These are phyloP conservation scores for Ochetophila trinervis DNA, from an alignment of 306 rosid species.

Conservation along the genomic window DNA sequence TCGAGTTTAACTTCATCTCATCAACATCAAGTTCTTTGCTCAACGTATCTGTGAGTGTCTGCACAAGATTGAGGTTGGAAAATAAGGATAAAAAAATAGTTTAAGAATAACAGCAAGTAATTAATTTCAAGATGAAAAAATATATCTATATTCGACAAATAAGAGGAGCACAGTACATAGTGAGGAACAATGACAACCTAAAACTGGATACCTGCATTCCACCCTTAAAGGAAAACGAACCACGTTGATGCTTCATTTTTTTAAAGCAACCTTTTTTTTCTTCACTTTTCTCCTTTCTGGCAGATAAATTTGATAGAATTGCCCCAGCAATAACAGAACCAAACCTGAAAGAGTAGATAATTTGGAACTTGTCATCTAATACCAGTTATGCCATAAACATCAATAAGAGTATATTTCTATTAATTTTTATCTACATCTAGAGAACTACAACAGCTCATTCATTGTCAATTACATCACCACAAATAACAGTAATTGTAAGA, in stretches of 20 bases:
- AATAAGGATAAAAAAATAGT: conserved; percentile 6
- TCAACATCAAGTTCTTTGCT: conserved; percentile 72
- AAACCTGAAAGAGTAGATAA: conserved; percentile 49
- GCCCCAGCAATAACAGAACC: conserved; percentile 86
- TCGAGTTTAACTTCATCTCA: conserved; percentile 56
- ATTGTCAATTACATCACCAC: background rate
- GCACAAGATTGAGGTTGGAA: conserved; percentile 38
- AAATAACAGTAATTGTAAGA: background rate
- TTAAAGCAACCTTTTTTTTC: conserved; percentile 33
- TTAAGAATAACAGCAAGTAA: conserved; percentile 2
- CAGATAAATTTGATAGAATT: conserved; percentile 54
- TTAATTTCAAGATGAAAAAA: conserved; percentile 7
- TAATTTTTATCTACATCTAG: no score
- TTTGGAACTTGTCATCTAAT: conserved; percentile 1
- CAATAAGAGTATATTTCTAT: no score
- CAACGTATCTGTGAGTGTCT: conserved; percentile 77
- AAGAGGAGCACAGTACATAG: conserved; percentile 8
- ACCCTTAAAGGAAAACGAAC: conserved; percentile 89
- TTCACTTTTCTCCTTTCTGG: conserved; percentile 49
- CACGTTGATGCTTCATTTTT: conserved; percentile 52
- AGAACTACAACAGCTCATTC: background rate
- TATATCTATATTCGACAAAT: background rate
- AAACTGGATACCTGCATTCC: conserved; percentile 79
- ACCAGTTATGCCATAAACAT: conserved; percentile 1
- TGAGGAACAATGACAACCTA: conserved; percentile 20